A percentile compares a stretch with the other conserved stretches of the same genome.
Conservation (phyloP, 108 stramenopile species). For the Mediolabrus comicus region DNA sequence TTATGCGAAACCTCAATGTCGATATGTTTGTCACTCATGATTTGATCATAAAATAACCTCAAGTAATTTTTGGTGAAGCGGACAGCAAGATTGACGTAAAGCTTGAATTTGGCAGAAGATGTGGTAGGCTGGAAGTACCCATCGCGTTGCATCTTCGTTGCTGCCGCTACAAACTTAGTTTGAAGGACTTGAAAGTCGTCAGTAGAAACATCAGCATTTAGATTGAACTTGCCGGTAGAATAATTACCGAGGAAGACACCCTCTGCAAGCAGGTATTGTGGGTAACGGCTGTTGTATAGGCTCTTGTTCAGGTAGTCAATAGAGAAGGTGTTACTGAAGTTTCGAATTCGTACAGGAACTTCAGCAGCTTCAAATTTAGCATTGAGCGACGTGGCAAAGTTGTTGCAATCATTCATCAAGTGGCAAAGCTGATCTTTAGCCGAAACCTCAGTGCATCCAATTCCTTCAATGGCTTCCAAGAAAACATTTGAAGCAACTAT, state of each 20-base stretch:
- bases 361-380: slow-evolving; percentile 4
- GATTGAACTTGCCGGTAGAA: slow-evolving; percentile 60
- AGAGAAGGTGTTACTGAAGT: slow-evolving; percentile 60
- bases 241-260: slow-evolving; percentile 58
- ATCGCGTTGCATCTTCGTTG: slow-evolving; percentile 40
- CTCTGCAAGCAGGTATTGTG: slow-evolving; percentile 55
- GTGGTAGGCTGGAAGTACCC: slow-evolving; percentile 51
- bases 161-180: slow-evolving; percentile 51
- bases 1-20: slow-evolving; percentile 61
- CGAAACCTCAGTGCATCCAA: neutral
- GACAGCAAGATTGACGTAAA: slow-evolving; percentile 9
- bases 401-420: slow-evolving; percentile 44
- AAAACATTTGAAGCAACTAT: slow-evolving; percentile 59
- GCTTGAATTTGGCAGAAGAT: slow-evolving; percentile 13
- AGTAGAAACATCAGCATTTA: slow-evolving; percentile 40
- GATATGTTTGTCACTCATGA: slow-evolving; percentile 59
- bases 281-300: slow-evolving; percentile 53
- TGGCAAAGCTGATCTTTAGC: slow-evolving; percentile 29
- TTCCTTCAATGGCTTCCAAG: slow-evolving; percentile 37
- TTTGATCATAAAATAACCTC: slow-evolving; percentile 41
- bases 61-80: slow-evolving; percentile 39
- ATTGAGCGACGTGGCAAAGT: slow-evolving; percentile 37
- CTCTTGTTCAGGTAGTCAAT: slow-evolving; percentile 47
- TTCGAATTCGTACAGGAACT: slow-evolving; percentile 51
- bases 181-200: slow-evolving; percentile 33